Percentiles rank a stretch among this genome's conserved stretches.
Evolutionary conservation across 371 early-diverging fungal genomes (phyloP).

Genomic region (Globomyces sp.): DNA sequence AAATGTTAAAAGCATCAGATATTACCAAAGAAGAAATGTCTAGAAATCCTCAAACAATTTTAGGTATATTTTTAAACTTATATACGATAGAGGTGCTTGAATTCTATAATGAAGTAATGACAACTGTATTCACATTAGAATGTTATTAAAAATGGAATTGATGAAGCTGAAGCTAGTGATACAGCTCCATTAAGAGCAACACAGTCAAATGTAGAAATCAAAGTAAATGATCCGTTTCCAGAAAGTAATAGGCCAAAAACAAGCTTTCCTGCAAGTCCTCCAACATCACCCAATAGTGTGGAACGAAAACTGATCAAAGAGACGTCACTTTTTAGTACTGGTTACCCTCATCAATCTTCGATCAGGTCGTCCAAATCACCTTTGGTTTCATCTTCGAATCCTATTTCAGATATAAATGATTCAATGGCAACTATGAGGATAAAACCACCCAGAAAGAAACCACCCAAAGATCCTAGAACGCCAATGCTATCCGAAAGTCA

Average conservation of each 20-base stretch:
- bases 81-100: constrained; percentile 80
- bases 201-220: not conserved
- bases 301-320: too few species aligned
- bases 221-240: not conserved
- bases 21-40: constrained; percentile 94
- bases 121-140: not conserved
- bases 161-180: not conserved
- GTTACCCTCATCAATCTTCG: not conserved
- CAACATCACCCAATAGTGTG: not conserved
- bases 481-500: constrained; percentile 87
- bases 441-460: constrained; percentile 25
- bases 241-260: constrained; percentile 2
- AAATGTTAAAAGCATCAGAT: constrained; percentile 81
- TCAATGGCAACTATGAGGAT: not conserved
- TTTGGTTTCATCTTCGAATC: not conserved
- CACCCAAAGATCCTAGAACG: constrained; percentile 40
- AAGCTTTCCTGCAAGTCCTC: constrained; percentile 11
- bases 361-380: not conserved
- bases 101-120: constrained; percentile 50
- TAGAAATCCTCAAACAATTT: constrained; percentile 95
- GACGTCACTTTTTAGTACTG: too few species aligned
- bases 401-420: not conserved
- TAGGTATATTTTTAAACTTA: too few species aligned
- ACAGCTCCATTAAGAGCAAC: not conserved
- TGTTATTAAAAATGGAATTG: not conserved